A percentile compares a stretch with the other conserved stretches of the same genome.
phyloP scores from a whole-genome alignment of 306 rosid species.

The Acacia melanoxylon region DNA sequence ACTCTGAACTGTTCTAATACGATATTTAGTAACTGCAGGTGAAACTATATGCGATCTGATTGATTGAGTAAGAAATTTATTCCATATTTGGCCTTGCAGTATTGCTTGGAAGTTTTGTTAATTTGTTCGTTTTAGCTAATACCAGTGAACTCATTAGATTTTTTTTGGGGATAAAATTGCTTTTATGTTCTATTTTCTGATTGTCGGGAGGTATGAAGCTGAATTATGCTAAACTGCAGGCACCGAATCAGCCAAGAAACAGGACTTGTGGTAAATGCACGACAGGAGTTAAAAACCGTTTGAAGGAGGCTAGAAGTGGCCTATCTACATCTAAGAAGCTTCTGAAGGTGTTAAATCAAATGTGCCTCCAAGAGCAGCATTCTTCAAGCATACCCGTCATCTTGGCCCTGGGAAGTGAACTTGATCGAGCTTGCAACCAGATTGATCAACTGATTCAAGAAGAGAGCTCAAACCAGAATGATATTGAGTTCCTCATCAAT shows the following conservation, averaged over 20 bases:
- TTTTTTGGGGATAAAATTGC: background rate
- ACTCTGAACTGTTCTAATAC: background rate
- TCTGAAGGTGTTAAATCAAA: constrained; percentile 64
- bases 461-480: constrained; percentile 47
- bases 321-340: constrained; percentile 79
- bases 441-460: constrained; percentile 61
- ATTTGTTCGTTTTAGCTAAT: background rate
- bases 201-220: constrained; percentile 23
- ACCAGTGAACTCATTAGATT: background rate
- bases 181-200: constrained; percentile 1
- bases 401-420: constrained; percentile 67
- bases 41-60: background rate
- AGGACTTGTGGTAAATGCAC: constrained; percentile 40
- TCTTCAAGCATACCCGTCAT: constrained; percentile 57
- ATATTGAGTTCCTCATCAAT: constrained; percentile 51
- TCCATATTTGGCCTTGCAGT: background rate
- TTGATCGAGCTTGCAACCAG: constrained; percentile 59
- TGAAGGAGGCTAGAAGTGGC: constrained; percentile 77
- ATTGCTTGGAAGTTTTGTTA: background rate
- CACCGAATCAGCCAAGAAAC: constrained; percentile 34
- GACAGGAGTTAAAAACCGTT: constrained; percentile 45
- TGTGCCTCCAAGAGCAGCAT: constrained; percentile 55
- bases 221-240: constrained; percentile 47
- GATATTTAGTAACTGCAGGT: background rate
- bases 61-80: background rate